Conservation (phyloP, 2,329 filamentous ascomycete genomes). For the Neofusicoccum parvum region DNA sequence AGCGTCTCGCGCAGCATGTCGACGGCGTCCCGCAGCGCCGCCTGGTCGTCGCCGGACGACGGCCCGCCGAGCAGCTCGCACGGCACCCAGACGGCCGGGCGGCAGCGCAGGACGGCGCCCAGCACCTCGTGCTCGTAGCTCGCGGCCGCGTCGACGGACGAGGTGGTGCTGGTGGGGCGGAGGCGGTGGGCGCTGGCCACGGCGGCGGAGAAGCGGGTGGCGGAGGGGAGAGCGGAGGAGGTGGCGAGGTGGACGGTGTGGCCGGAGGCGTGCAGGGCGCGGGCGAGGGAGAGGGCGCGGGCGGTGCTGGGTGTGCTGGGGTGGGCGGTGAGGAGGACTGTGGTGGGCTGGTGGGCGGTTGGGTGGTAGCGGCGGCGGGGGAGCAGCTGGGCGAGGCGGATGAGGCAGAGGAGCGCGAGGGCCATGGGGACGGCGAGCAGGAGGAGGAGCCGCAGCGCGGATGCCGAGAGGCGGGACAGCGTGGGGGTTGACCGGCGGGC, state of each 20-base stretch:
- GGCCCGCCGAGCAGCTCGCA: neutral
- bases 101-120: neutral
- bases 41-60: neutral
- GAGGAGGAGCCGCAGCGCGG: neutral
- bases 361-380: constrained; percentile 73
- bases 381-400: constrained; percentile 62
- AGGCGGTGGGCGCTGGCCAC: neutral
- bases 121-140: constrained; percentile 9
- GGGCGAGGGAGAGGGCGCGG: neutral
- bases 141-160: neutral
- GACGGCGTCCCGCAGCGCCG: neutral
- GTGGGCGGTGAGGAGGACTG: constrained; percentile 72
- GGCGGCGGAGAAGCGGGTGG: neutral
- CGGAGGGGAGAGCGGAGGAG: neutral
- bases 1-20: neutral
- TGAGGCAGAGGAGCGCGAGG: too few relatives aligned
- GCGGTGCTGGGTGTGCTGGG: constrained; percentile 54
- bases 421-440: constrained; percentile 8
- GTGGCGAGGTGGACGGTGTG: neutral
- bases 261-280: constrained; percentile 2
- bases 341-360: constrained; percentile 64
- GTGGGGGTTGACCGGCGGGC: neutral
- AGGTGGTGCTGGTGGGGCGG: neutral
- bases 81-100: constrained; percentile 7
- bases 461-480: neutral